Conservation (phyloP, 2,329 filamentous ascomycete species). For the Exophiala sp. region DNA sequence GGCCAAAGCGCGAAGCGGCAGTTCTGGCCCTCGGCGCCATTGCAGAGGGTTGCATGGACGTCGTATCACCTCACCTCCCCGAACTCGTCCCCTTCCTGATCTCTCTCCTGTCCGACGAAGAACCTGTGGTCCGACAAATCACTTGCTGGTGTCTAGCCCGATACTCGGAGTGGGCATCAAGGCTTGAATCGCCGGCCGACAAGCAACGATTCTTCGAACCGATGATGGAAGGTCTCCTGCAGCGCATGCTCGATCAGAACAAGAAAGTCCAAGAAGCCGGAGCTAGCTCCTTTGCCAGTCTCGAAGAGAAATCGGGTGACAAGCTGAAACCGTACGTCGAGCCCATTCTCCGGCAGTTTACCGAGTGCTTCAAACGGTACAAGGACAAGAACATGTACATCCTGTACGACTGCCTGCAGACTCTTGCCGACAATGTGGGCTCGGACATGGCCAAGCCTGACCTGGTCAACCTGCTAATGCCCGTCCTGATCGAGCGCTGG, state of each 20-base stretch:
- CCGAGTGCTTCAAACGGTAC: slow-evolving; percentile 88
- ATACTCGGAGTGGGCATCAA: slow-evolving; percentile 88
- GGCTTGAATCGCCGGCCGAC: slow-evolving; percentile 63
- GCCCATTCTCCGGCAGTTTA: slow-evolving; percentile 88
- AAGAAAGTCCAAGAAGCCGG: slow-evolving; percentile 97
- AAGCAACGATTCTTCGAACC: slow-evolving; percentile 82
- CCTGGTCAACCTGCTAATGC: slow-evolving; percentile 85
- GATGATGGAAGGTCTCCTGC: slow-evolving; percentile 93
- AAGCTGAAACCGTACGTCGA: slow-evolving; percentile 79
- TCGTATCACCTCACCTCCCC: slow-evolving; percentile 84
- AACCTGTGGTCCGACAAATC: slow-evolving; percentile 91
- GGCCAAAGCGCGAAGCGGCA: slow-evolving; percentile 89
- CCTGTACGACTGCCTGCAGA: slow-evolving; percentile 97
- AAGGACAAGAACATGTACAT: slow-evolving; percentile 99
- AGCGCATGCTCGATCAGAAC: slow-evolving; percentile 93
- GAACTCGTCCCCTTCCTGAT: slow-evolving; percentile 89
- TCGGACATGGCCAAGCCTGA: slow-evolving; percentile 74
- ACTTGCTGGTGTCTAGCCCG: slow-evolving; percentile 96
- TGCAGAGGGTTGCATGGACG: slow-evolving; percentile 87
- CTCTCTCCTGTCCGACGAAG: slow-evolving; percentile 74
- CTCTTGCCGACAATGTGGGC: slow-evolving; percentile 86
- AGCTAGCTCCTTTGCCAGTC: slow-evolving; percentile 89
- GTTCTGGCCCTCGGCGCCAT: slow-evolving; percentile 93
- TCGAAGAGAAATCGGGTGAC: slow-evolving; percentile 87
- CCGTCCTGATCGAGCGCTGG: slow-evolving; percentile 84